Base-by-base conservation (phyloP, 2,329 filamentous ascomycete species). In the Cercospora beticola region DNA sequence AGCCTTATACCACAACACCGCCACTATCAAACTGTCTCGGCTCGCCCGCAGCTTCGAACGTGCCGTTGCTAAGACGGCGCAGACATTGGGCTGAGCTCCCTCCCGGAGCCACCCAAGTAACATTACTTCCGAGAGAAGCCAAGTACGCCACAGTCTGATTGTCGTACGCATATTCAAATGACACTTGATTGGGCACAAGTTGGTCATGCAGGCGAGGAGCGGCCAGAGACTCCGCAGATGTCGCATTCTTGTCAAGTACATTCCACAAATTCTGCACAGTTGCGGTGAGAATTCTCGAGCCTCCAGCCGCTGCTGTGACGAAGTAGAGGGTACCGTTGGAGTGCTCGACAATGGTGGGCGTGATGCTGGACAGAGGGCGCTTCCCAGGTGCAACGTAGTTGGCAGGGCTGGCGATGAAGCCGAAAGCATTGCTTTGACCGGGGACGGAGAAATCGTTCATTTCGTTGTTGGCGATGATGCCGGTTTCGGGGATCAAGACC, bases 381-480 rank as follows among this genome's bases (percentile, higher is more conserved):
- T 97, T 97, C 59, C 88, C 86, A 0, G 92, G 88, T 5, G 88
- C 86, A 78, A 97, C 89, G 78, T 89, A 97, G 84, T 98, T 97
- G 56, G 89, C 86, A 4, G 88, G 87, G 0, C 88, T 90, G 1
- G 94, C 93, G 56, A 90, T 86, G 81, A 93, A 97, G 63, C 93
- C 93, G 78, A 97, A 98, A 28, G 89, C 88, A 78, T 97, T 97
- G 67, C 84, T 85, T 1, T 86, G 82, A 64, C 88, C 88, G 0
- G 94, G 94, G 74, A 97, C 93, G 60, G 90, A 92, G 82, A 97
- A 97, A 82, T 97, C 93, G 82, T 89, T 75, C 80, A 81, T 81
- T 66, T 82, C 82, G 70, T 84, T 83, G 78, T 84, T 79, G 83
- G 96, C 87, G 65, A 96, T 92, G 67, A 97, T 86, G 18, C 94